Evolutionary conservation across 768 basidiomycete genomes (phyloP).

Genomic region (Hypholoma sublateritium): DNA sequence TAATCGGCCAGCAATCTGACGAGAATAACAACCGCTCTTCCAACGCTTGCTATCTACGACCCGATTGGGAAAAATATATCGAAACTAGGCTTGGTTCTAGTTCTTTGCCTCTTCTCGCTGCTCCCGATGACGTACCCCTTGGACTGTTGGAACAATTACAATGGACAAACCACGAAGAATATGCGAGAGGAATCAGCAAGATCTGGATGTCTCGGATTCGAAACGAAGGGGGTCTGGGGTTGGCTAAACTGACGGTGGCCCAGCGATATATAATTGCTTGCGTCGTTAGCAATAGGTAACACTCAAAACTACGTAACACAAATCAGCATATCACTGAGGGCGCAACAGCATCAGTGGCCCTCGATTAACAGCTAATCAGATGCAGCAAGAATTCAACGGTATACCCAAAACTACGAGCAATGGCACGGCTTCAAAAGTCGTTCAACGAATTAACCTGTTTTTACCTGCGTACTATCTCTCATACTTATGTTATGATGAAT

Average conservation of each 20-base stretch:
- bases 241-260: constrained; percentile 48
- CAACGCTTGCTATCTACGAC: constrained; percentile 32
- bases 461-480: constrained; percentile 56
- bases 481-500: background rate
- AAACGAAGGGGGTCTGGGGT: constrained; percentile 40
- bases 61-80: constrained; percentile 71
- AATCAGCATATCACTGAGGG: constrained; percentile 6
- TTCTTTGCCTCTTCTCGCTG: background rate
- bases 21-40: background rate
- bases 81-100: constrained; percentile 11
- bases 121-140: constrained; percentile 10
- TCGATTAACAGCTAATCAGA: constrained; percentile 67
- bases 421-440: constrained; percentile 3
- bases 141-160: constrained; percentile 43
- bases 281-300: constrained; percentile 70
- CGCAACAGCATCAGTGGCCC: constrained; percentile 59
- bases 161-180: constrained; percentile 76
- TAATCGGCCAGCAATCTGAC: constrained; percentile 45
- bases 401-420: constrained; percentile 20
- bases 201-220: constrained; percentile 54
- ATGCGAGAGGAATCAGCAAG: constrained; percentile 63
- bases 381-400: constrained; percentile 73
- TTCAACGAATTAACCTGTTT: constrained; percentile 51
- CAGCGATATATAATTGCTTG: constrained; percentile 67
- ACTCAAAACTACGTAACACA: background rate